These are phyloP conservation scores for Globisporangium cylindrosporum DNA, from an alignment of 352 stramenopile species.

Conservation along the genomic window DNA sequence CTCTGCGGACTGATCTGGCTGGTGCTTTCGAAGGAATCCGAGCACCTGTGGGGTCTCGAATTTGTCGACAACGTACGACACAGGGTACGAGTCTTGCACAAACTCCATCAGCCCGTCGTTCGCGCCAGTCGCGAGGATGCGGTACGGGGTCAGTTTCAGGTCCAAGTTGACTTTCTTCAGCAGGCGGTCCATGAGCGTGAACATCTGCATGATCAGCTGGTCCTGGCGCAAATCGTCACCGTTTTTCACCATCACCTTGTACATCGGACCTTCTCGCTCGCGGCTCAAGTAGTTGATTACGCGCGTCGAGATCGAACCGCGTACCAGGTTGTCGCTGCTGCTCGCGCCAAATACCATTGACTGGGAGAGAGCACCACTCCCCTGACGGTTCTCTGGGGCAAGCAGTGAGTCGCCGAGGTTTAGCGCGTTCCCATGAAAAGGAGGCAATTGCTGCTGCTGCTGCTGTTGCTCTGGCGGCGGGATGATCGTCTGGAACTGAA, in stretches of 20 bases:
- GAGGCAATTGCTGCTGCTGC: neutral
- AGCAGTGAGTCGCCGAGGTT: conserved; percentile 15
- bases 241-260: conserved; percentile 99
- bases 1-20: conserved; percentile 79
- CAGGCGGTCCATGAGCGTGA: conserved; percentile 98
- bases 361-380: conserved; percentile 23
- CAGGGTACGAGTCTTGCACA: conserved; percentile 93
- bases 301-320: conserved; percentile 69
- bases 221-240: conserved; percentile 99
- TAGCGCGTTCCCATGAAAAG: conserved; percentile 13
- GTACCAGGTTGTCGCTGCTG: conserved; percentile 49
- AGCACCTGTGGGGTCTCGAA: conserved; percentile 93
- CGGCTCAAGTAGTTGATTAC: conserved; percentile 79
- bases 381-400: conserved; percentile 1
- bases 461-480: conserved; percentile 42
- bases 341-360: conserved; percentile 46
- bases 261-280: conserved; percentile 84
- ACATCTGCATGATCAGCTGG: conserved; percentile 99
- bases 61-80: conserved; percentile 95
- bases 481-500: conserved; percentile 93
- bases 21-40: conserved; percentile 84
- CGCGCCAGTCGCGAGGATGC: conserved; percentile 82
- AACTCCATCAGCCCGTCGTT: conserved; percentile 97
- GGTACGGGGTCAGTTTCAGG: conserved; percentile 96
- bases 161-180: conserved; percentile 99